Evolutionary conservation across 345 rosid species (phyloP).

Genomic region (Litchi chinensis): DNA sequence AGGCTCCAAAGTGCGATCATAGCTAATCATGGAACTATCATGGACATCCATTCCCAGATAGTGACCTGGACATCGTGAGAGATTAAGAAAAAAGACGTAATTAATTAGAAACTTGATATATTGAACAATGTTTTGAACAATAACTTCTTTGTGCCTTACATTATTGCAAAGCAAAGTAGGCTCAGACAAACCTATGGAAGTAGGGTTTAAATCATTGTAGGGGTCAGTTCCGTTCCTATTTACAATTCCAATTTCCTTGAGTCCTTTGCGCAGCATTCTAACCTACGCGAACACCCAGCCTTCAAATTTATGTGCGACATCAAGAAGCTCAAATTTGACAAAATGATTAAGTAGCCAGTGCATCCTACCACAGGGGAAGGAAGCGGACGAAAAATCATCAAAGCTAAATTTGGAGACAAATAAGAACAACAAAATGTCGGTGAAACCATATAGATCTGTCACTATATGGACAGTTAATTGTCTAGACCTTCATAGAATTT

Average conservation of each 20-base stretch:
- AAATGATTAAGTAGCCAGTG: background rate
- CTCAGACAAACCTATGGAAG: conserved; percentile 73
- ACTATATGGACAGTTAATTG: background rate
- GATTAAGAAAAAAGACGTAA: background rate
- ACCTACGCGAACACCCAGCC: conserved; percentile 51
- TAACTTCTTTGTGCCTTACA: background rate
- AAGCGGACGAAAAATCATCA: background rate
- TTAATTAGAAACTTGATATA: conserved; percentile 6
- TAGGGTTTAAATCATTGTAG: conserved; percentile 80
- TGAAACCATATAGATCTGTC: background rate
- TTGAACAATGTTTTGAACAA: background rate
- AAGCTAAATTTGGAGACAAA: background rate
- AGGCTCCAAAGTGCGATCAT: conserved; percentile 75
- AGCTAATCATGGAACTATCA: conserved; percentile 75
- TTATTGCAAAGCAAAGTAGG: background rate
- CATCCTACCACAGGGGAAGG: background rate
- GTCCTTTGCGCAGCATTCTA: conserved; percentile 65
- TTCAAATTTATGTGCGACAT: conserved; percentile 11
- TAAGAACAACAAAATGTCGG: background rate
- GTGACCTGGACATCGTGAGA: conserved; percentile 66
- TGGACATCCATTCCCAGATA: conserved; percentile 99
- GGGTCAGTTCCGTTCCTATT: conserved; percentile 42
- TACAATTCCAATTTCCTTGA: conserved; percentile 79
- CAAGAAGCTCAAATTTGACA: background rate
- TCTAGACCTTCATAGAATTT: background rate